A percentile compares a stretch with the other conserved stretches of the same genome.
Conservation (phyloP, 345 rosid species). For the Camelina hispida region DNA sequence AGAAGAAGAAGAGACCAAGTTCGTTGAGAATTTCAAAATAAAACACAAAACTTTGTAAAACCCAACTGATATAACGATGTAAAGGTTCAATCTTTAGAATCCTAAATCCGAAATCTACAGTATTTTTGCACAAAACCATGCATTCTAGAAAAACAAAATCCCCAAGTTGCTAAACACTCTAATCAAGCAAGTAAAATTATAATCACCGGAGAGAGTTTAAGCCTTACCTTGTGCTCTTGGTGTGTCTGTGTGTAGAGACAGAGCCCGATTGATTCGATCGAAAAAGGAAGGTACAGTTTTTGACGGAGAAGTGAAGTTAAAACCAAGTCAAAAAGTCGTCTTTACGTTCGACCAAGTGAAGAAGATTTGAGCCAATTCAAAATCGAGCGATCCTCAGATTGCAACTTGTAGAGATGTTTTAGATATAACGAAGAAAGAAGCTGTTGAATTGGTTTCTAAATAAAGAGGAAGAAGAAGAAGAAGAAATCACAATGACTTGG, state of each 20-base stretch:
- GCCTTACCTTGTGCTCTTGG: background rate
- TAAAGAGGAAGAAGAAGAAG: background rate
- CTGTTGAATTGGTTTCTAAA: conserved; percentile 11
- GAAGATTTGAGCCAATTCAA: conserved; percentile 8
- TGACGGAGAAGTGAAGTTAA: conserved; percentile 19
- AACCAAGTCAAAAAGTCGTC: conserved; percentile 34
- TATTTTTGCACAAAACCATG: background rate
- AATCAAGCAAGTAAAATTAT: background rate
- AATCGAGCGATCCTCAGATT: conserved; percentile 10
- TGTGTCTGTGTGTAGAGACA: background rate
- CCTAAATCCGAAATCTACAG: conserved; percentile 15
- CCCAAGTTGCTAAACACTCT: background rate
- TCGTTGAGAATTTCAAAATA: background rate
- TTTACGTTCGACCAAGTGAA: conserved; percentile 22
- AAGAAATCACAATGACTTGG: background rate
- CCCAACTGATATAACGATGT: background rate
- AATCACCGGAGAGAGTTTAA: background rate
- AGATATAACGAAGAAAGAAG: background rate
- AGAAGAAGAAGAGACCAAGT: conserved; percentile 13
- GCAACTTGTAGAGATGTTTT: background rate
- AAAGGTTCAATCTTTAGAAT: conserved; percentile 8
- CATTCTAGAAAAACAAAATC: background rate
- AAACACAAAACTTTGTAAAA: background rate
- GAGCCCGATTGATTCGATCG: conserved; percentile 29
- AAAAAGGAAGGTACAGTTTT: background rate